phyloP scores from a whole-genome alignment of 176 grass and related monocot species.

The Oryza meyeriana region DNA sequence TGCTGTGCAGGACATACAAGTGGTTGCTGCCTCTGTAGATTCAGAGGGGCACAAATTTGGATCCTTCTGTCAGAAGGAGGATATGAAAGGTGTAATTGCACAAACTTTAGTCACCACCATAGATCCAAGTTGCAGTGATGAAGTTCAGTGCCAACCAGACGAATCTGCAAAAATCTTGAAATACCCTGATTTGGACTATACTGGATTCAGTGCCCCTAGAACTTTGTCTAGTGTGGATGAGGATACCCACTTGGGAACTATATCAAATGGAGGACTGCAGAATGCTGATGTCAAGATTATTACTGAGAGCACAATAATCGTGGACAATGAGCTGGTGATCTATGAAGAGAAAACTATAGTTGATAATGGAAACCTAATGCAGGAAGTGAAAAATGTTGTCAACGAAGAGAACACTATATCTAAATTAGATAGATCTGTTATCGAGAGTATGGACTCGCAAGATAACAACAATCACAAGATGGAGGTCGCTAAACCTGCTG shows the following conservation, averaged over 20 bases:
- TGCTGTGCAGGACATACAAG: conserved; percentile 72
- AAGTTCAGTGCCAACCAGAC: conserved; percentile 28
- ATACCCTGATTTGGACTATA: conserved; percentile 38
- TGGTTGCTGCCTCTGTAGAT: conserved; percentile 45
- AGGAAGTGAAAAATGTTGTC: conserved; percentile 61
- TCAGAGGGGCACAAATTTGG: conserved; percentile 42
- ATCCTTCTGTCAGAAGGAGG: conserved; percentile 53
- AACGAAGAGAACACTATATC: conserved; percentile 47
- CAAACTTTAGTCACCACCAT: conserved; percentile 50
- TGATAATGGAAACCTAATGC: conserved; percentile 48
- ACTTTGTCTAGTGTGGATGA: conserved; percentile 27
- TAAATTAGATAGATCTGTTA: conserved; percentile 16
- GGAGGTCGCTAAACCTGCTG: conserved; percentile 24
- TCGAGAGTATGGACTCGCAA: conserved; percentile 25
- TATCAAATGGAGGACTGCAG: conserved; percentile 22
- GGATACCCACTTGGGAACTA: conserved; percentile 27
- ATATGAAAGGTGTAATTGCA: conserved; percentile 61
- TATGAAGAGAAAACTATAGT: conserved; percentile 97
- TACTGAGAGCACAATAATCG: conserved; percentile 48
- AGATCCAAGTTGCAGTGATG: conserved; percentile 45
- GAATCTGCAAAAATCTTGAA: conserved; percentile 33
- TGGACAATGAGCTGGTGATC: conserved; percentile 53
- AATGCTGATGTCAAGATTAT: conserved; percentile 57
- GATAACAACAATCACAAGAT: conserved; percentile 27
- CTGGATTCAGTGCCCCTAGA: conserved; percentile 30